These are phyloP conservation scores for Marvania coccoides DNA, from an alignment of 139 green algal species.

Conservation along the genomic window DNA sequence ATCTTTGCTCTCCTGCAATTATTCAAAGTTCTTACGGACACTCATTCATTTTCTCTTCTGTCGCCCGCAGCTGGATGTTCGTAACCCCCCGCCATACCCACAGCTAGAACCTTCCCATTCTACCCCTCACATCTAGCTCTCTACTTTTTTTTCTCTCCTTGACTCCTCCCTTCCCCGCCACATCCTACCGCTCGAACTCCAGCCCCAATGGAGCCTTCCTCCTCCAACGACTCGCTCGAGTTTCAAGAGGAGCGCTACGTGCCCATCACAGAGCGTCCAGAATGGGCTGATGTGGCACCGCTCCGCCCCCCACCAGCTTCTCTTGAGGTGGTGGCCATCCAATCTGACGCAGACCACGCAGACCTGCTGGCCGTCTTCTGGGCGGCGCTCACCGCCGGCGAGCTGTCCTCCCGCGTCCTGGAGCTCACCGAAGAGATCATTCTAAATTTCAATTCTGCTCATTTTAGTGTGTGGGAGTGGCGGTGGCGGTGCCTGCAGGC, in stretches of 20 bases:
- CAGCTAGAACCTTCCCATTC: background rate
- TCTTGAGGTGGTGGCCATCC: slow-evolving; percentile 42
- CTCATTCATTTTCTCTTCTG: background rate
- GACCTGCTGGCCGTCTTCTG: slow-evolving; percentile 49
- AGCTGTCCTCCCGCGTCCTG: slow-evolving; percentile 44
- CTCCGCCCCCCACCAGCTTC: slow-evolving; percentile 1
- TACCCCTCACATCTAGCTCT: background rate
- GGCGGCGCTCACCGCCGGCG: slow-evolving; percentile 18
- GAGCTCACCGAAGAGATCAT: slow-evolving; percentile 57
- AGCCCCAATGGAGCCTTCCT: background rate
- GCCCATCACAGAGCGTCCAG: slow-evolving; percentile 3
- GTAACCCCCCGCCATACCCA: slow-evolving; percentile 48
- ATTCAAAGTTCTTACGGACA: background rate
- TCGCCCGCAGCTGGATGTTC: slow-evolving; percentile 51
- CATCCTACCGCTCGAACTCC: background rate
- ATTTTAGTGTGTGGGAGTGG: slow-evolving; percentile 75
- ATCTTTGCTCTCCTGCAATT: background rate
- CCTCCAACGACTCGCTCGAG: background rate
- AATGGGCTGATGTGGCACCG: slow-evolving; percentile 48
- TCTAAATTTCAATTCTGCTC: slow-evolving; percentile 51
- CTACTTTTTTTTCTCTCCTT: background rate
- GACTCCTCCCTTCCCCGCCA: background rate
- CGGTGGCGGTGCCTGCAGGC: slow-evolving; percentile 43
- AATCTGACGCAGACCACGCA: slow-evolving; percentile 32
- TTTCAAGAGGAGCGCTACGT: background rate